A percentile compares a stretch with the other conserved stretches of the same genome.
phyloP scores from a whole-genome alignment of 2,329 filamentous ascomycete species.

The Penicillium sp. region DNA sequence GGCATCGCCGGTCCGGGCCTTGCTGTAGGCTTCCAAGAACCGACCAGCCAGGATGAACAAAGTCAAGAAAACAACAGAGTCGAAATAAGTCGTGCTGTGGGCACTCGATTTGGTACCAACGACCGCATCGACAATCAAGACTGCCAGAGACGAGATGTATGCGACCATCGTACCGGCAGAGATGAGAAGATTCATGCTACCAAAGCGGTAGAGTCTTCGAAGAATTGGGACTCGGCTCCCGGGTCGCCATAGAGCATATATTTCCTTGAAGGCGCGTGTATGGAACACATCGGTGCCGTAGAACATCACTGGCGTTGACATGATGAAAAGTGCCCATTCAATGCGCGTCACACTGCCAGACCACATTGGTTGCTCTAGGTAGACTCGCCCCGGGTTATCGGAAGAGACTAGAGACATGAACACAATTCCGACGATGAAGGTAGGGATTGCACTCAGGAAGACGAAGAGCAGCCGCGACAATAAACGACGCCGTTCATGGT shows the following conservation, averaged over 20 bases:
- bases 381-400: constrained; percentile 60
- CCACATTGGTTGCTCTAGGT: constrained; percentile 70
- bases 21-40: constrained; percentile 77
- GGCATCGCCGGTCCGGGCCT: constrained; percentile 84
- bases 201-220: constrained; percentile 84
- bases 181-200: constrained; percentile 95
- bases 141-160: constrained; percentile 78
- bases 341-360: constrained; percentile 71
- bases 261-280: constrained; percentile 73
- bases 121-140: constrained; percentile 65
- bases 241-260: constrained; percentile 74
- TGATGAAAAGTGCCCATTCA: constrained; percentile 76
- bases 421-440: constrained; percentile 83
- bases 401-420: constrained; percentile 80
- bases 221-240: constrained; percentile 72
- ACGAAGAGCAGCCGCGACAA: constrained; percentile 72
- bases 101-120: constrained; percentile 44
- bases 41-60: constrained; percentile 74
- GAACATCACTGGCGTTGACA: constrained; percentile 85
- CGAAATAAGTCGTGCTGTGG: constrained; percentile 73
- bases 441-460: constrained; percentile 71
- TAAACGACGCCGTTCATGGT: constrained; percentile 68
- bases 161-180: constrained; percentile 85
- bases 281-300: constrained; percentile 87
- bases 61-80: constrained; percentile 89